Conservation (phyloP, 1,284 basidiomycete genomes). For the Paramarasmius palmivorus region DNA sequence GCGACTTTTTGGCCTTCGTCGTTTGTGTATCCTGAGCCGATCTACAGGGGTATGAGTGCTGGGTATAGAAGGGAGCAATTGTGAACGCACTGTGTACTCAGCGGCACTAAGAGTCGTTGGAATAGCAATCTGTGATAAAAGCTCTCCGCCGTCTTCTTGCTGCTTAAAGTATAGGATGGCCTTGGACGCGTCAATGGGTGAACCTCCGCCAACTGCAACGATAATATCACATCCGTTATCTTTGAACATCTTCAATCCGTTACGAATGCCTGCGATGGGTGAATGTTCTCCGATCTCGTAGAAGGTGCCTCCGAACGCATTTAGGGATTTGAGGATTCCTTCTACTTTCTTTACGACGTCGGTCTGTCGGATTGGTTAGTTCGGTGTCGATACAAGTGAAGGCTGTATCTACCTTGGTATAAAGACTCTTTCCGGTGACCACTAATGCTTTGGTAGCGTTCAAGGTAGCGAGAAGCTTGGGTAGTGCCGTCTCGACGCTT, state of each 20-base stretch:
- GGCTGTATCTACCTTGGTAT: constrained; percentile 52
- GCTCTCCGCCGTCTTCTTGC: constrained; percentile 49
- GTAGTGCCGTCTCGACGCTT: constrained; percentile 57
- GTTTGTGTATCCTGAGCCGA: constrained; percentile 74
- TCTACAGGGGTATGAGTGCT: constrained; percentile 28
- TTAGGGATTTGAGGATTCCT: constrained; percentile 51
- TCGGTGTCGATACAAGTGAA: not conserved
- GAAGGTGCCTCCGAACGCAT: constrained; percentile 67
- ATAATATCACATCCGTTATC: constrained; percentile 64
- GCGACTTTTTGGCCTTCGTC: constrained; percentile 69
- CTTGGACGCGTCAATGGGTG: constrained; percentile 77
- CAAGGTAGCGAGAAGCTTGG: constrained; percentile 55
- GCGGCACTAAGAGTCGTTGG: constrained; percentile 84
- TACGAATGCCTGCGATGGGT: constrained; percentile 67
- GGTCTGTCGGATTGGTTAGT: constrained; percentile 44
- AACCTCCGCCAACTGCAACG: constrained; percentile 77
- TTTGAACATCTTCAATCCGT: constrained; percentile 55
- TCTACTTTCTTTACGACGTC: constrained; percentile 62
- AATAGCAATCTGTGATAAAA: constrained; percentile 64
- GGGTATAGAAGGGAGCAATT: constrained; percentile 12
- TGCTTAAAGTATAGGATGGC: constrained; percentile 65
- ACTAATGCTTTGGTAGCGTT: constrained; percentile 64
- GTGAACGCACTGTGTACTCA: constrained; percentile 62
- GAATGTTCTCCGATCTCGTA: constrained; percentile 77
- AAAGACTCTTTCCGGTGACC: constrained; percentile 70